phyloP scores from a whole-genome alignment of 2,329 filamentous ascomycete species.

The Tothia fuscella region DNA sequence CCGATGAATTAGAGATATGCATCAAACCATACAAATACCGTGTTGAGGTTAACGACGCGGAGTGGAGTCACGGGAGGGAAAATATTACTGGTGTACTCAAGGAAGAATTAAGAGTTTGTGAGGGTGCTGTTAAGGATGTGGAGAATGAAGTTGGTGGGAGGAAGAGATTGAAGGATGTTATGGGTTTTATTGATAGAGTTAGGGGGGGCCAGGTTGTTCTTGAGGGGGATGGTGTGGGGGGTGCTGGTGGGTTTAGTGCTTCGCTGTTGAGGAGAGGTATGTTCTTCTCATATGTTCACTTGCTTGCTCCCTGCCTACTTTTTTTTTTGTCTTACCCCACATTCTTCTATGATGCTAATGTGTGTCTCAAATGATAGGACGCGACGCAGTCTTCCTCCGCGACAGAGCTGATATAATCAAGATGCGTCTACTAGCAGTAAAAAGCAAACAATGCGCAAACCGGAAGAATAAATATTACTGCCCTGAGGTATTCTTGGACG shows the following conservation, averaged over 20 bases:
- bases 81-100: conserved; percentile 74
- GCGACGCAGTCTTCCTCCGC: conserved; percentile 86
- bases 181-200: conserved; percentile 81
- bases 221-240: conserved; percentile 70
- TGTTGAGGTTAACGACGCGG: conserved; percentile 82
- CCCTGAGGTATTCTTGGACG: conserved; percentile 94
- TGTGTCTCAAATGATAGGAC: too few species aligned
- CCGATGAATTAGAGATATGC: conserved; percentile 95
- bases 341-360: too few species aligned
- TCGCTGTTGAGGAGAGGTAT: conserved; percentile 72
- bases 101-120: conserved; percentile 73
- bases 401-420: conserved; percentile 83
- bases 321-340: too few species aligned
- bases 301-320: not conserved
- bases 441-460: conserved; percentile 76
- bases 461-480: conserved; percentile 92
- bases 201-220: conserved; percentile 73
- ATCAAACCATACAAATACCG: conserved; percentile 99
- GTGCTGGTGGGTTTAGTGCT: conserved; percentile 87
- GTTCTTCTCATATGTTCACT: conserved; percentile 14
- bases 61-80: conserved; percentile 78
- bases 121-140: conserved; percentile 61
- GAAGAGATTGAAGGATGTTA: conserved; percentile 79
- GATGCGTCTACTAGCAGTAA: conserved; percentile 77
- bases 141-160: conserved; percentile 70